These are phyloP conservation scores for Lepidium sativum DNA, from an alignment of 345 rosid species.

Conservation along the genomic window DNA sequence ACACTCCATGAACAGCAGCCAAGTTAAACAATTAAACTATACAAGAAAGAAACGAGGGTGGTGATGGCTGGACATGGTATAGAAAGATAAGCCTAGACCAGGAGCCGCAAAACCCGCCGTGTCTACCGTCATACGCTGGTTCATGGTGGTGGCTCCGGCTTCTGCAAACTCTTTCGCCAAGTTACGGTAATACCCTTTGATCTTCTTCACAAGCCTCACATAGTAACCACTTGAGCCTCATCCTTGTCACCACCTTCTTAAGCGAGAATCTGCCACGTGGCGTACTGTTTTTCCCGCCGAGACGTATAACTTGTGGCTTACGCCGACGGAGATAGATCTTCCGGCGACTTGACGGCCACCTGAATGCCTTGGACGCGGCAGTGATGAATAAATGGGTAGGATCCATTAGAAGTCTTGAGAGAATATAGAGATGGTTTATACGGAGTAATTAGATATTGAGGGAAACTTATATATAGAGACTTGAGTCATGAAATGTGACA, in stretches of 20 bases:
- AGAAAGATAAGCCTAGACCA: slow-evolving; percentile 44
- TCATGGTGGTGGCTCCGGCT: slow-evolving; percentile 32
- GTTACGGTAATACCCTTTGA: slow-evolving; percentile 42
- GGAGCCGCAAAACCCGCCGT: slow-evolving; percentile 51
- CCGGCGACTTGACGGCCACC: slow-evolving; percentile 26
- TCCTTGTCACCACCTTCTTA: slow-evolving; percentile 34
- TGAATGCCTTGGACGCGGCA: neutral
- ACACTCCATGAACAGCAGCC: too few species aligned
- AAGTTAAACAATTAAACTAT: neutral
- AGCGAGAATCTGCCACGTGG: slow-evolving; percentile 28
- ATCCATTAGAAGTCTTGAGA: neutral
- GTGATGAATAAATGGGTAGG: neutral
- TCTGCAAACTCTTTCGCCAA: slow-evolving; percentile 42
- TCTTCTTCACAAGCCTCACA: slow-evolving; percentile 35
- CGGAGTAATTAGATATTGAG: neutral
- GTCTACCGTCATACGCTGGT: slow-evolving; percentile 53
- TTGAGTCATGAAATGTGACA: neutral
- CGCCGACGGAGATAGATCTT: slow-evolving; percentile 36
- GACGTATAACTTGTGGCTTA: slow-evolving; percentile 41
- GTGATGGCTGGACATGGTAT: slow-evolving; percentile 23
- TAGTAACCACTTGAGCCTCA: slow-evolving; percentile 52
- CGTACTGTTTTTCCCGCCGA: slow-evolving; percentile 42
- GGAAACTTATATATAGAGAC: slow-evolving; percentile 3
- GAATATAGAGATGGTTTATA: neutral
- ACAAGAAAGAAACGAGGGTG: slow-evolving; percentile 28